Evolutionary conservation across 768 basidiomycete genomes (phyloP).

Genomic region (Suillus paluster): DNA sequence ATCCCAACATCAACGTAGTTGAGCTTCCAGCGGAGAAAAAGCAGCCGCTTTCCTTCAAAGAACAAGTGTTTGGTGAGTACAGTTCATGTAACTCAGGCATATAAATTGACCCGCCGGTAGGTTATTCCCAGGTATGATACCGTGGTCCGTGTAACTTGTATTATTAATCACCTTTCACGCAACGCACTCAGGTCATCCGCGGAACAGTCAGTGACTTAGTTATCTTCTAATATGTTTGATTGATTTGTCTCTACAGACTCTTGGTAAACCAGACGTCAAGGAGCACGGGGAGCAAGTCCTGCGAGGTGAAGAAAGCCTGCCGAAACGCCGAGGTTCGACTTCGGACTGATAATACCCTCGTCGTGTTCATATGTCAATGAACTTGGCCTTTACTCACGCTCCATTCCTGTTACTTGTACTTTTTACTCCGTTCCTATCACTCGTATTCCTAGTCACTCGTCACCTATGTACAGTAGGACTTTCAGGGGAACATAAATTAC

Average conservation of each 20-base stretch:
- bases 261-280: slow-evolving; percentile 46
- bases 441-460: neutral
- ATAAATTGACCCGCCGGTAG: slow-evolving; percentile 14
- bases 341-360: slow-evolving; percentile 1
- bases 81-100: neutral
- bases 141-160: slow-evolving; percentile 1
- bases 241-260: slow-evolving; percentile 16
- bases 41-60: slow-evolving; percentile 54
- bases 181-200: slow-evolving; percentile 27
- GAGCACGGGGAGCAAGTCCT: slow-evolving; percentile 59
- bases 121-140: slow-evolving; percentile 33
- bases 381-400: neutral
- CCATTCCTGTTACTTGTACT: neutral
- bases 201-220: slow-evolving; percentile 29
- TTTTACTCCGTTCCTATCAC: neutral
- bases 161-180: slow-evolving; percentile 2
- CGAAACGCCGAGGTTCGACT: slow-evolving; percentile 28
- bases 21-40: slow-evolving; percentile 28
- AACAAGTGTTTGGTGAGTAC: slow-evolving; percentile 56
- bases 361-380: neutral
- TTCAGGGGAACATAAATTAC: neutral
- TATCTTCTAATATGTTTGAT: slow-evolving; percentile 7
- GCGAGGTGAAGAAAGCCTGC: slow-evolving; percentile 48
- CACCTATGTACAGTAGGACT: neutral
- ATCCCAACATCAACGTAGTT: slow-evolving; percentile 29